These are phyloP conservation scores for Lentinula novae-zelandiae DNA, from an alignment of 1,284 basidiomycete species.

Conservation along the genomic window DNA sequence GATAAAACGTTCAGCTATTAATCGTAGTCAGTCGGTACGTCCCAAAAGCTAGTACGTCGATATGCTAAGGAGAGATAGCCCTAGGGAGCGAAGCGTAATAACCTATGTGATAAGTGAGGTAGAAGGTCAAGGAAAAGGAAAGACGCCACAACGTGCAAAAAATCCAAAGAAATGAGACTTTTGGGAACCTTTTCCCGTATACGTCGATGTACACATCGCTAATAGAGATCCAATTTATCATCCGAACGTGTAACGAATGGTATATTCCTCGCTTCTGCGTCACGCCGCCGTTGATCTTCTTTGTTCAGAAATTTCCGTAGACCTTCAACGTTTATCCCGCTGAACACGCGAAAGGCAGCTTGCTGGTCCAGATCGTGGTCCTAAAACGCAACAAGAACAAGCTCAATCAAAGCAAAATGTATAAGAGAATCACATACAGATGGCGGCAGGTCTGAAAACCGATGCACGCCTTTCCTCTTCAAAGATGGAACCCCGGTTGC, in stretches of 20 bases:
- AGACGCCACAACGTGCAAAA: neutral
- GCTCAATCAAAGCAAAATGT: neutral
- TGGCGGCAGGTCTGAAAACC: constrained; percentile 79
- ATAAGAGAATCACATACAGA: constrained; percentile 47
- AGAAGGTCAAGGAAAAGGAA: neutral
- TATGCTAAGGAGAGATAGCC: neutral
- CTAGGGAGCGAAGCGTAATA: neutral
- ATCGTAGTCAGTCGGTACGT: neutral
- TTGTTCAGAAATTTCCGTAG: constrained; percentile 66
- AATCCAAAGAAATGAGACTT: neutral
- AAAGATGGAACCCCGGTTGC: constrained; percentile 83
- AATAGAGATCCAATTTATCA: constrained; percentile 55
- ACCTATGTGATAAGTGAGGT: neutral
- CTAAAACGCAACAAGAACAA: constrained; percentile 26
- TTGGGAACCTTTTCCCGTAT: neutral
- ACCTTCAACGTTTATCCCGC: constrained; percentile 62
- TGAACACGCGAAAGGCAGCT: constrained; percentile 82
- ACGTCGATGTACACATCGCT: neutral
- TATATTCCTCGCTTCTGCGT: constrained; percentile 55
- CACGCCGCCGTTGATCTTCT: constrained; percentile 51
- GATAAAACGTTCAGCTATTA: neutral
- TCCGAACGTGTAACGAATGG: constrained; percentile 56
- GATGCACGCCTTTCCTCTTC: constrained; percentile 66
- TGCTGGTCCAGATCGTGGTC: constrained; percentile 56
- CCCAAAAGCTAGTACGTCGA: neutral